Evolutionary conservation across 257 asterid genomes (phyloP).

Genomic region (Mentha longifolia): DNA sequence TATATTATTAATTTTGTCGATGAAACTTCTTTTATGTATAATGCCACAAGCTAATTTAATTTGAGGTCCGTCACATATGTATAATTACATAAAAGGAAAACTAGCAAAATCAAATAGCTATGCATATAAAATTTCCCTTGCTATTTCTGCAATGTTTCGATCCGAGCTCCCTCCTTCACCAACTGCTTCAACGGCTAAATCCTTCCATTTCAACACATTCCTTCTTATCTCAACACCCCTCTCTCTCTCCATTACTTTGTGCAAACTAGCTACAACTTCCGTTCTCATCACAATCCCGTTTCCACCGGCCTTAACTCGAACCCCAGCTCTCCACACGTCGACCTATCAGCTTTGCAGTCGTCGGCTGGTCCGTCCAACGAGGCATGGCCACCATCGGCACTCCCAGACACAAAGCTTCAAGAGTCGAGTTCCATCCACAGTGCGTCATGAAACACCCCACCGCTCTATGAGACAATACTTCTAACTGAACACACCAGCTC

Average conservation of each 20-base stretch:
- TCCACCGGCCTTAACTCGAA: constrained; percentile 35
- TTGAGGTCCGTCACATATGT: too few relatives aligned
- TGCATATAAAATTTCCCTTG: not conserved
- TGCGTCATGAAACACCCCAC: constrained; percentile 54
- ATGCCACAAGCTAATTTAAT: too few relatives aligned
- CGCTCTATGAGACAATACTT: constrained; percentile 40
- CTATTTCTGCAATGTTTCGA: constrained; percentile 31
- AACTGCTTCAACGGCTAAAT: constrained; percentile 38
- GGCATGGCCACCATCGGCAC: constrained; percentile 52
- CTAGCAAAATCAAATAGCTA: not conserved
- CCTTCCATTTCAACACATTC: constrained; percentile 48
- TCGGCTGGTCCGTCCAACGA: constrained; percentile 51
- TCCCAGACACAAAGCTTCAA: constrained; percentile 48
- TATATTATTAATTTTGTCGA: too few relatives aligned
- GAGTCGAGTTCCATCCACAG: constrained; percentile 63
- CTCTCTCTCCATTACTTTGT: constrained; percentile 38
- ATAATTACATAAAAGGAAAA: too few relatives aligned
- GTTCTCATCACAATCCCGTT: constrained; percentile 44
- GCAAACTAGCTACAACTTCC: constrained; percentile 31
- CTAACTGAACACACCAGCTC: constrained; percentile 37
- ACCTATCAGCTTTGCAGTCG: constrained; percentile 42
- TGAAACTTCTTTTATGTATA: too few relatives aligned
- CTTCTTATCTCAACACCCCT: constrained; percentile 35
- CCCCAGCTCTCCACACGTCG: constrained; percentile 50
- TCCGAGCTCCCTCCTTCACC: constrained; percentile 54